Percentiles rank a stretch among this genome's conserved stretches.
Conservation (phyloP, 2,329 filamentous ascomycete genomes). For the Epichloe bromicola region DNA sequence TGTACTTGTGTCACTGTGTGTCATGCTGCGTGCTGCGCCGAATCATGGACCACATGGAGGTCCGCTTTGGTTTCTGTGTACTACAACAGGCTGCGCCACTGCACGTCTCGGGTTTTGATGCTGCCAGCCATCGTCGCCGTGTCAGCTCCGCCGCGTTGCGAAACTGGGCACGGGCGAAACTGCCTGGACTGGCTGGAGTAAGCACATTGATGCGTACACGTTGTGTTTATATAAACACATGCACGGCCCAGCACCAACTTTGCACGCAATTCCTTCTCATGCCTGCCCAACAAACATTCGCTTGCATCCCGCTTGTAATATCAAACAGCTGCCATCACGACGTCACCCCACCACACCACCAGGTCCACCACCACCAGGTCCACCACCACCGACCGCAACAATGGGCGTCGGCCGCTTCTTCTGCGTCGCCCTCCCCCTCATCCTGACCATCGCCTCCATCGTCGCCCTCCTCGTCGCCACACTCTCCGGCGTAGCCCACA, state of each 20-base stretch:
- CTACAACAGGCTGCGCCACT: conserved; percentile 4
- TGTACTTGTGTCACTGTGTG: no score
- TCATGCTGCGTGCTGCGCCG: neutral
- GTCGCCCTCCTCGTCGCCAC: conserved; percentile 50
- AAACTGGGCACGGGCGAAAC: no score
- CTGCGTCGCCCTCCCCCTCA: conserved; percentile 75
- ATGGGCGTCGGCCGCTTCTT: conserved; percentile 62
- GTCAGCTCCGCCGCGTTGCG: neutral
- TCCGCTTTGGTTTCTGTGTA: neutral
- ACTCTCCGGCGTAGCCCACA: conserved; percentile 42
- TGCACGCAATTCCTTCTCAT: neutral
- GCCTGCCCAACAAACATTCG: neutral
- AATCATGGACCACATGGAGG: neutral
- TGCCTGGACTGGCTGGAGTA: no score
- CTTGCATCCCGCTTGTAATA: neutral
- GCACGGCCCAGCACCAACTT: neutral
- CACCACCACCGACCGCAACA: conserved; percentile 13
- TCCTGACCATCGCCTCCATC: conserved; percentile 64
- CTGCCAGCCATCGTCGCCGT: neutral
- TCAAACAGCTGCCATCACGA: neutral
- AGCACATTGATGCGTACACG: neutral
- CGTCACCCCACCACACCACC: neutral
- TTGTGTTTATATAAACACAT: neutral
- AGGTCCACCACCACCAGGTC: neutral
- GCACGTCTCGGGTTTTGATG: neutral